Base-by-base conservation (phyloP, 1,284 basidiomycete species). In the Neonothopanus nambi region DNA sequence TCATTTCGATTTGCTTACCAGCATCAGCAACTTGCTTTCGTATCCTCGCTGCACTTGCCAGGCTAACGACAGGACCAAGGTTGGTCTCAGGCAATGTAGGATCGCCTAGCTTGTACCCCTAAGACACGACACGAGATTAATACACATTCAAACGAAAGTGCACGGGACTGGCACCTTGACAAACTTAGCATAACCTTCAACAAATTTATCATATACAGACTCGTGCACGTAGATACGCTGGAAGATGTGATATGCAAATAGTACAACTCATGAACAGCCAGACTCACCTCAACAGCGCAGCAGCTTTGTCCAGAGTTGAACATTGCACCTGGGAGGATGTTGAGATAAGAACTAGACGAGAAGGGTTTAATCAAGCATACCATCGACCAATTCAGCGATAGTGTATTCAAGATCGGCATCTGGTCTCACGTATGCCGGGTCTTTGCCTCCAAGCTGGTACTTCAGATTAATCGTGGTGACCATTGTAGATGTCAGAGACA, bases 291-390 rank as follows among this genome's bases (percentile, higher is more conserved):
- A 59, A 96, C 76, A 0, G 88, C 82, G 64, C 93, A 95, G 66
- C 93, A 95, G 59, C 90, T 93, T 68, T 98, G 95, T 1, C 95
- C 95, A 13, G 94, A 94, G 70, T 98, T 98, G 79, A 94, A 98
- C 74, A 95, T 86, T 24, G 93, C 89, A 50, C 91, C 89, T 91
- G 61, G 1, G 37, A 30, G 17, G 36, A 36, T 3, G 9, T 28
- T 33, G 39, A 20, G 41, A 24, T 13, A 9, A 21, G 21, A 39
- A 21, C n/a, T n/a, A n/a, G n/a, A 26, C 37, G 23, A 37, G 5
- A 24, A 48, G 40, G 15, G 6, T n/a, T n/a, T n/a, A n/a, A 18
- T 36, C 40, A 12, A 12, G 59, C 71, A 59, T 57, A 81, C 94
- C 95, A 71, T 98, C 95, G 2, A 95, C 94, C 9, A 98, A 80